Percentiles rank a stretch among this genome's conserved stretches.
Conservation (phyloP, 108 stramenopile species). For the Cylindrotheca fusiformis region DNA sequence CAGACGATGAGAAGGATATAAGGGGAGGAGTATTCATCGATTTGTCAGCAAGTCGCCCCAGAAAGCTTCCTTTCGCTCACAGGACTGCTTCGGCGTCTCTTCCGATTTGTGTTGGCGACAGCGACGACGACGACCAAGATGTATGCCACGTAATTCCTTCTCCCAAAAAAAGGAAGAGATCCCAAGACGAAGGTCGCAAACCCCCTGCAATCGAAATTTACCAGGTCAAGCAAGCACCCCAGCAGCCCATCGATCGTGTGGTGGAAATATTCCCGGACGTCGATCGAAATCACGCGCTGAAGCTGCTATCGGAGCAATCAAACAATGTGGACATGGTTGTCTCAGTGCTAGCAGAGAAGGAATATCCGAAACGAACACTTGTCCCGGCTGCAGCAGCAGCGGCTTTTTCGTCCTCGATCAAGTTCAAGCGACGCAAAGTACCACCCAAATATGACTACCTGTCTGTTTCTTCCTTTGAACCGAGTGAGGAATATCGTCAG, state of each 20-base stretch:
- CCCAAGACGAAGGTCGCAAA: neutral
- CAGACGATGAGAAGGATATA: too few relatives aligned
- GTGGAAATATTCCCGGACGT: constrained; percentile 49
- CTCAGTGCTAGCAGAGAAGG: constrained; percentile 13
- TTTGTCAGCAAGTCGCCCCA: too few relatives aligned
- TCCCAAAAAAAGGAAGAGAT: neutral
- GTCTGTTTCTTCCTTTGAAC: constrained; percentile 30
- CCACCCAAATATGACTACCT: constrained; percentile 36
- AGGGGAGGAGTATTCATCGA: too few relatives aligned
- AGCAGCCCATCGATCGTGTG: constrained; percentile 12
- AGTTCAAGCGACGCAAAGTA: constrained; percentile 1
- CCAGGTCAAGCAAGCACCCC: neutral
- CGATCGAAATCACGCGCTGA: constrained; percentile 5
- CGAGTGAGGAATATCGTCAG: constrained; percentile 10
- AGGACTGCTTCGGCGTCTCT: neutral
- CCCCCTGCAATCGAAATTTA: neutral
- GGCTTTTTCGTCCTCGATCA: neutral
- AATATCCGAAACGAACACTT: constrained; percentile 25
- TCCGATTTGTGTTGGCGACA: neutral
- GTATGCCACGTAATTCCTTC: constrained; percentile 1
- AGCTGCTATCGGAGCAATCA: constrained; percentile 17
- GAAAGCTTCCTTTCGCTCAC: too few relatives aligned
- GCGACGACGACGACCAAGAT: neutral
- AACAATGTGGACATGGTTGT: constrained; percentile 30
- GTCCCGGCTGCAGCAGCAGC: neutral